Base-by-base conservation (phyloP, 352 stramenopile species). In the Globisporangium ultimum region DNA sequence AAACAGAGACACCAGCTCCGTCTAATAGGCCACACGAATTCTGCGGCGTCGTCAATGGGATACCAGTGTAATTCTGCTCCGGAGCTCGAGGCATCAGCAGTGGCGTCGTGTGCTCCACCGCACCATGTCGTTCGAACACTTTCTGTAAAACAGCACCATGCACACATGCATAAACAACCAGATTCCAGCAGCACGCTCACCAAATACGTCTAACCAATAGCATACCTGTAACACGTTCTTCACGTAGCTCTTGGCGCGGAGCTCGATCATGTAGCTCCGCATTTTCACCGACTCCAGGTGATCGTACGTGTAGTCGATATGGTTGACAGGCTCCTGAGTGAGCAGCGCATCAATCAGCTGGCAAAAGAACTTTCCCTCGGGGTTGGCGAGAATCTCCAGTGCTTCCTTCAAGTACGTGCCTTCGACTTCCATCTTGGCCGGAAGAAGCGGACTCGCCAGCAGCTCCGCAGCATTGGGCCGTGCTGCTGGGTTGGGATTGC, bases 291-390 rank as follows among this genome's bases (percentile, higher is more conserved):
- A 88, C 53, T 95, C 82, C 24, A 92, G 22, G 45, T 91, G 78
- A 45, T 95, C 86, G 54, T 92, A 95, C 32, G 86, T 95, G 64
- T 94, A 94, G 60, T 95, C 81, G 42, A 92, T 78, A 50, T 95
- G 86, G 40, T 70, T 87, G 28, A 88, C 76, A 8, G 82, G 84
- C 43, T 91, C 78, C 42, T 93, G 84, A 0, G 76, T 73, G 24
- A 95, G 62, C 38, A 95, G 63, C 15, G 80, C 81, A 32, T 94
- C 82, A 53, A 95, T 89, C 34, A 95, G 70, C 56, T 95, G 86
- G 0, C 78, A 73, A 55, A 94, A 97, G 63, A 96, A 96, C 63
- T 94, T 93, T 9, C 86, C 89, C 52, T 95, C 83, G 1, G 89
- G 88, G 60, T 96, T 95, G 21, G 92, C 72, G 8, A 97, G 78